Evolutionary conservation across 2,329 filamentous ascomycete genomes (phyloP), one percentile per base, ranked within the genome.

Genomic region (Remersonia thermophila): DNA sequence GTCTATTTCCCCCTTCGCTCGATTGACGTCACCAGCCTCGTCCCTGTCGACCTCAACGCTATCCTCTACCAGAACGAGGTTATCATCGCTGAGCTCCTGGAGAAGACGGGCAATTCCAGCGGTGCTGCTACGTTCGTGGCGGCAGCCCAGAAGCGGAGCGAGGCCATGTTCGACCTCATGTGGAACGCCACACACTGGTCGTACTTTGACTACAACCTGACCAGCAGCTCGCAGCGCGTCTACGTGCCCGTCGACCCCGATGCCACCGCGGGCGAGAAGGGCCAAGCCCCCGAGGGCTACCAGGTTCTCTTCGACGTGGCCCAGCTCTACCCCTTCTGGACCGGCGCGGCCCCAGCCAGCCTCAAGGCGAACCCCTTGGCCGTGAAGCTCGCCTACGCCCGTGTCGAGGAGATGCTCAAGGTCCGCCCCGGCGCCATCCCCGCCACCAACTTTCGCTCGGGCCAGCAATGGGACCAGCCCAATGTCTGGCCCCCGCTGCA

Each of bases 121-220:
- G 66, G 58, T 2, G 69, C 71, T 2, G 52, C 57, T 7, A 45
- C 57, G 8, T 81, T 72, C 66, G 55, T 58, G 5, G 48, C 59
- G 3, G 53, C 61, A 4, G 77, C 77, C 10, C 48, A 53, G 3
- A 55, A 62, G 20, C 69, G 77, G 41, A 73, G 71, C 52, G 63
- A 68, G 30, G 75, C 73, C 43, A 80, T 82, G 67, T 68, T 69
- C 32, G 60, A 64, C 1, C 54, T 80, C 31, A 62, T 81, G 55
- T 82, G 77, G 77, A 79, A 79, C 53, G 57, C 66, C 20, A 73
- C 69, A 6, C 63, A 73, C 41, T 70, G 60, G 54, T 67, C 66
- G 54, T 82, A 79, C 60, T 81, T 80, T 49, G 77, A 82, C 61
- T 80, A 72, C 60, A 82, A 81, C 57, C 42, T 76, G 20, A 80